phyloP scores from a whole-genome alignment of 108 stramenopile genomes.

The Cyclotella distinguenda region DNA sequence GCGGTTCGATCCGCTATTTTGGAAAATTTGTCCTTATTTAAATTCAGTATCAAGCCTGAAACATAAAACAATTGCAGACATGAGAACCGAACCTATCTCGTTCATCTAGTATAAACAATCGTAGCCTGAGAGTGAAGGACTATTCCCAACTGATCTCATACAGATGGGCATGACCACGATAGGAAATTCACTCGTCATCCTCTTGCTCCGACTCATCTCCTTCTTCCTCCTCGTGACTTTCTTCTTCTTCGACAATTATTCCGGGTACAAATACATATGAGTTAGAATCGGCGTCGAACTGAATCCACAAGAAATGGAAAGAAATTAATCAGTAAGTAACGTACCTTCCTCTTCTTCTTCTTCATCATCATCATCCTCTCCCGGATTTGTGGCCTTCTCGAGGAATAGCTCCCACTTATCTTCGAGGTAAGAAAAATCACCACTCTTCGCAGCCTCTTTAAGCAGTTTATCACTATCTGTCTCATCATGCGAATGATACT shows the following conservation, averaged over 20 bases:
- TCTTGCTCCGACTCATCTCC: constrained; percentile 34
- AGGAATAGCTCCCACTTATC: constrained; percentile 45
- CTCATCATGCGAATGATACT: constrained; percentile 24
- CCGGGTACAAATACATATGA: neutral
- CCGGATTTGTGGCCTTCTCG: constrained; percentile 38
- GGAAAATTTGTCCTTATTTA: too few relatives aligned
- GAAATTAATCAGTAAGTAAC: neutral
- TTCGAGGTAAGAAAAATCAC: constrained; percentile 47
- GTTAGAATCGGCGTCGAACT: too few relatives aligned
- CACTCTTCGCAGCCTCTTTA: constrained; percentile 28
- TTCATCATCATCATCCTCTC: constrained; percentile 49
- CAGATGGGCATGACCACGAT: too few relatives aligned
- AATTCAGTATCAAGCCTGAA: too few relatives aligned
- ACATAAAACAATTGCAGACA: too few relatives aligned
- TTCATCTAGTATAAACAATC: too few relatives aligned
- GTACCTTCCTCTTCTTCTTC: constrained; percentile 2
- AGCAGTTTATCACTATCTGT: constrained; percentile 43
- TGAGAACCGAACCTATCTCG: too few relatives aligned
- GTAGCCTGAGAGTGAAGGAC: neutral
- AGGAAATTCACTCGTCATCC: constrained; percentile 13
- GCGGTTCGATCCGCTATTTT: neutral
- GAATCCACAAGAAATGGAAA: neutral
- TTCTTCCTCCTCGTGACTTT: constrained; percentile 18
- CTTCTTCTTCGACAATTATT: neutral
- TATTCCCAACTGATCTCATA: neutral